Conservation (phyloP, 495 filamentous ascomycete species). For the Annulohypoxylon stygium region DNA sequence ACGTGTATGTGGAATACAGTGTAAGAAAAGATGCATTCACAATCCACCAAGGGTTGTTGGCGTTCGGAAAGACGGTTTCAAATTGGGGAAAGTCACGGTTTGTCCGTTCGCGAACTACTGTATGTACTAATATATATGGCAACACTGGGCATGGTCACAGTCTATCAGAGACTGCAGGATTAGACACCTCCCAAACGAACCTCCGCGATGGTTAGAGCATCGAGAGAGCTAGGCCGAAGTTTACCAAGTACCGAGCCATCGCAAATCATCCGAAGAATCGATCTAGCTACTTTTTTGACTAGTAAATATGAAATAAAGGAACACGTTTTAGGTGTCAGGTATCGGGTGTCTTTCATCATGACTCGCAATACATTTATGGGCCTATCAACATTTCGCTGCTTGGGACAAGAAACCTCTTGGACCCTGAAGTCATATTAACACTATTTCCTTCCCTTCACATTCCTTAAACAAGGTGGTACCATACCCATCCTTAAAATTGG, state of each 20-base stretch:
- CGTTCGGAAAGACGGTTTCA: constrained; percentile 48
- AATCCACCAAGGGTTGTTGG: constrained; percentile 42
- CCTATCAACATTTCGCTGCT: not conserved
- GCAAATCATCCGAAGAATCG: constrained; percentile 2
- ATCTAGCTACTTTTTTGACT: constrained; percentile 27
- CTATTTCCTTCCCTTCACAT: not conserved
- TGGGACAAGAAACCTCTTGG: not conserved
- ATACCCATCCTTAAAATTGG: not conserved
- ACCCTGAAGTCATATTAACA: not conserved
- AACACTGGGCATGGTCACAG: constrained; percentile 34
- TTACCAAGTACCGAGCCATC: constrained; percentile 9
- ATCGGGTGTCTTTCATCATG: not conserved
- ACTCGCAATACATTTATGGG: not conserved
- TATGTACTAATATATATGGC: constrained; percentile 47
- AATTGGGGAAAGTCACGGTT: constrained; percentile 41
- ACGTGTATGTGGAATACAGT: constrained; percentile 31
- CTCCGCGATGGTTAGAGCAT: constrained; percentile 10
- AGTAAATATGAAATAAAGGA: constrained; percentile 23
- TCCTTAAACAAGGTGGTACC: not conserved
- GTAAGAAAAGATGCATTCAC: constrained; percentile 48
- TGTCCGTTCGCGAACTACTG: constrained; percentile 42
- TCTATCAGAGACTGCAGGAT: constrained; percentile 40
- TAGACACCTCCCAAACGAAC: constrained; percentile 28
- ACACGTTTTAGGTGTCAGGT: not conserved
- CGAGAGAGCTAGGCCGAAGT: not conserved